Evolutionary conservation across 176 grass and related monocot genomes (phyloP), one percentile per base, ranked within the genome.

Genomic region (Eragrostis curvula): DNA sequence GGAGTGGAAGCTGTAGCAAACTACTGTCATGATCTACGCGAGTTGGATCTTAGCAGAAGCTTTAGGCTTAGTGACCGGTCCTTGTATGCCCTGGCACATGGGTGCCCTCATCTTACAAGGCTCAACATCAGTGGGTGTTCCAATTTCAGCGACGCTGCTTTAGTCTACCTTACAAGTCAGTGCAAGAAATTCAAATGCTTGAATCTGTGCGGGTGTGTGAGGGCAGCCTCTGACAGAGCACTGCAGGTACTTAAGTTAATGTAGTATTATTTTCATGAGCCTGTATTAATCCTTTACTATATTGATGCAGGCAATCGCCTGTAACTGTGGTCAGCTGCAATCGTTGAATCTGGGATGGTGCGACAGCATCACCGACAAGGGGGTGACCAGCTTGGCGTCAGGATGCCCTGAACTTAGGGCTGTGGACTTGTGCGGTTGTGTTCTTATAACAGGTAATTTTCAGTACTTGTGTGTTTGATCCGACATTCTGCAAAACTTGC

Each of bases 111-210:
- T 55, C 91, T 97, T 75, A 89, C 86, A 13, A 97, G 81, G 68
- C 89, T 97, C 50, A 97, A 93, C 62, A 97, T 97, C 70, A 97
- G 94, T 14, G 94, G 94, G 50, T 97, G 94, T 64, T 94, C 94
- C 42, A 88, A 86, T 24, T 97, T 93, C 55, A 89, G 86, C 15
- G 94, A 94, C 3, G 70, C 78, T 29, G 94, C 89, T 51, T 85
- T 97, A 8, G 44, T 79, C 9, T 88, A 86, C 84, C 86, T 97
- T 42, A 87, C 70, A 45, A 80, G 80, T 45, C 87, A 85, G 27
- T 93, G 94, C 83, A 91, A 85, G 64, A 82, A 59, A 36, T 44
- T 94, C 23, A 93, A 89, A 55, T 76, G 85, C 70, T 71, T 97
- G 83, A 97, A 97, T 66, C 84, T 97, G 9, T 97, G 94, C 40